These are phyloP conservation scores for Plasmodium coatneyi DNA, from an alignment of 169 alveolate genomes.

Conservation along the genomic window DNA sequence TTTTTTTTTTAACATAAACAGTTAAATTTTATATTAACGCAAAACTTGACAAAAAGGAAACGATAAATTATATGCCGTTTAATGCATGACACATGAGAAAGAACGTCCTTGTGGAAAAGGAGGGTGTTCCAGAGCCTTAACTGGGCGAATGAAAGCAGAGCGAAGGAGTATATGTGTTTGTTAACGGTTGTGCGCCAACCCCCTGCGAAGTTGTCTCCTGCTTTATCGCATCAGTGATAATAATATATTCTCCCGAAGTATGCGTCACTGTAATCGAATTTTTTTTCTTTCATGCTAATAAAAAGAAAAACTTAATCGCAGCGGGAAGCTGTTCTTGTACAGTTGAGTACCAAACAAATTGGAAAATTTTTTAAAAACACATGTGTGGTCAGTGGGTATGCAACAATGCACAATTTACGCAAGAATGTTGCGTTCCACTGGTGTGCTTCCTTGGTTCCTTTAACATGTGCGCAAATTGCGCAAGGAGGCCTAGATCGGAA, in stretches of 20 bases:
- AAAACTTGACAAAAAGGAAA: not conserved
- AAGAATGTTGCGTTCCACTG: not conserved
- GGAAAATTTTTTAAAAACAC: not conserved
- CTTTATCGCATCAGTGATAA: not conserved
- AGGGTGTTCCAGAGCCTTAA: not conserved
- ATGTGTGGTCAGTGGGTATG: not conserved
- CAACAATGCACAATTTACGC: not conserved
- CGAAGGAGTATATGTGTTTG: not conserved
- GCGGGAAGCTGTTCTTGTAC: not conserved
- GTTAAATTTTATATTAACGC: not conserved
- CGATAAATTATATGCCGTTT: not conserved
- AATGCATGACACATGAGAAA: not conserved
- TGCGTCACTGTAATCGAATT: not conserved
- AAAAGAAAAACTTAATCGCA: not conserved
- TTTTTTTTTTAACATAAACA: not conserved
- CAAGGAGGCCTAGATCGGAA: not conserved
- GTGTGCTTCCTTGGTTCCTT: not conserved
- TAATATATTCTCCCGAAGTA: not conserved
- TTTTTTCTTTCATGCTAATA: not conserved
- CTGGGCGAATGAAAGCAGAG: not conserved
- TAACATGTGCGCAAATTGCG: not conserved
- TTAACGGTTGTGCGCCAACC: not conserved
- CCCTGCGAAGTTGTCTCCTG: not conserved
- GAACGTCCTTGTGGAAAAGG: not conserved
- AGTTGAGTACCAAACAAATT: not conserved